Percentiles rank a stretch among this genome's conserved stretches.
Evolutionary conservation across 768 basidiomycete genomes (phyloP).

Genomic region (Serendipita sp.): DNA sequence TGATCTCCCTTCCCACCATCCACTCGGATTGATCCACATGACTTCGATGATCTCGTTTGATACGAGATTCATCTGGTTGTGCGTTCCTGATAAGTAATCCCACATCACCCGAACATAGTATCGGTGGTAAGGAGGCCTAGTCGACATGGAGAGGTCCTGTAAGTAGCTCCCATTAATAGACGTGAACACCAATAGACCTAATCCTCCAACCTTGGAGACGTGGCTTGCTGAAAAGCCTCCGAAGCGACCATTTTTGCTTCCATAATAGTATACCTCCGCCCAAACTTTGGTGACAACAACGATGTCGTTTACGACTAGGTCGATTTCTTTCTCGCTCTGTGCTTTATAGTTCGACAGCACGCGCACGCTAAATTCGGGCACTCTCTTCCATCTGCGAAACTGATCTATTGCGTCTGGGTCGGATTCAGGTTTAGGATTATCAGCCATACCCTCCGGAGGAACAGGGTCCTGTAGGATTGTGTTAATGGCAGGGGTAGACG

Average conservation of each 20-base stretch:
- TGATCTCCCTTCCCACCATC: background rate
- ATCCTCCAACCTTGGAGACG: background rate
- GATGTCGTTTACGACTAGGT: background rate
- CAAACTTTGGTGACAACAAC: background rate
- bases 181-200: background rate
- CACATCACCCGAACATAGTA: background rate
- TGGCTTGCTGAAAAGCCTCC: background rate
- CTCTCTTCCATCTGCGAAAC: background rate
- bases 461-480: background rate
- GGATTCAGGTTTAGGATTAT: background rate
- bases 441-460: background rate
- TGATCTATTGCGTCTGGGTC: background rate
- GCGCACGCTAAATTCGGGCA: background rate
- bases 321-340: background rate
- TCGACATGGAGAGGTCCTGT: background rate
- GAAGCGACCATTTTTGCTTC: background rate
- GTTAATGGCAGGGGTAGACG: background rate
- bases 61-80: background rate
- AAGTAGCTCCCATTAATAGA: background rate
- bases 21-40: background rate
- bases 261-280: background rate
- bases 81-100: background rate
- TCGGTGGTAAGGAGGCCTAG: background rate
- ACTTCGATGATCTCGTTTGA: background rate
- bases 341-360: background rate